Evolutionary conservation across 495 filamentous ascomycete species (phyloP).

Genomic region (Hyaloscypha finlandica): DNA sequence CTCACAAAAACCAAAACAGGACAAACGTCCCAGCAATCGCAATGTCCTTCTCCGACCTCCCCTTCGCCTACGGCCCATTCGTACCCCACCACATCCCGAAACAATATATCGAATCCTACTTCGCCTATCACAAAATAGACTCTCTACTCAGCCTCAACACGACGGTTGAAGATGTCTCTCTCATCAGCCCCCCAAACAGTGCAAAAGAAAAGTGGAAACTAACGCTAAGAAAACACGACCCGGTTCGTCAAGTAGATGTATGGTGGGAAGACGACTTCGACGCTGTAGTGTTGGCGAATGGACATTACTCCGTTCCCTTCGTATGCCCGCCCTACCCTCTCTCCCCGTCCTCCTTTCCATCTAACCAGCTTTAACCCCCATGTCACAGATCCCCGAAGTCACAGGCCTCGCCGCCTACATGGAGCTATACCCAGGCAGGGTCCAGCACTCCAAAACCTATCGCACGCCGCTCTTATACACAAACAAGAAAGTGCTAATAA

Average conservation of each 20-base stretch:
- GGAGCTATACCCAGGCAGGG: slow-evolving; percentile 39
- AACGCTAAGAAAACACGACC: slow-evolving; percentile 45
- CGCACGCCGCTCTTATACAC: slow-evolving; percentile 39
- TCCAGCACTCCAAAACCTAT: slow-evolving; percentile 50
- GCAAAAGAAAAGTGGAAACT: slow-evolving; percentile 42
- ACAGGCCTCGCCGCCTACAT: slow-evolving; percentile 44
- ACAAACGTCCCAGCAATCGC: slow-evolving; percentile 54
- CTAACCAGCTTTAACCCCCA: not conserved
- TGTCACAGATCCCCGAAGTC: slow-evolving; percentile 42
- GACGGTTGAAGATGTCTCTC: slow-evolving; percentile 49
- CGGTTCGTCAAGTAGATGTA: slow-evolving; percentile 39
- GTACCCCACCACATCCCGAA: slow-evolving; percentile 48
- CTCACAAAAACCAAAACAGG: slow-evolving; percentile 34
- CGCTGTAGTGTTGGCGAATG: slow-evolving; percentile 50
- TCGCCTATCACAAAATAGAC: slow-evolving; percentile 44
- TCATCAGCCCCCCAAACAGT: slow-evolving; percentile 18
- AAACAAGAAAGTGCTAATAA: slow-evolving; percentile 41
- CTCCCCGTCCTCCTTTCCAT: too few species aligned
- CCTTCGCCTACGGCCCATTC: slow-evolving; percentile 53
- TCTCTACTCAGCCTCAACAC: slow-evolving; percentile 44
- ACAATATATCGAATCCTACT: slow-evolving; percentile 51
- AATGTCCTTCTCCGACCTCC: slow-evolving; percentile 50
- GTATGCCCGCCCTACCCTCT: slow-evolving; percentile 31
- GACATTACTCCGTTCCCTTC: slow-evolving; percentile 53
- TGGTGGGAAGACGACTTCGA: slow-evolving; percentile 55